Evolutionary conservation across 345 rosid species (phyloP), one percentile per base, ranked within the genome.

Genomic region (Moricandia arvensis): DNA sequence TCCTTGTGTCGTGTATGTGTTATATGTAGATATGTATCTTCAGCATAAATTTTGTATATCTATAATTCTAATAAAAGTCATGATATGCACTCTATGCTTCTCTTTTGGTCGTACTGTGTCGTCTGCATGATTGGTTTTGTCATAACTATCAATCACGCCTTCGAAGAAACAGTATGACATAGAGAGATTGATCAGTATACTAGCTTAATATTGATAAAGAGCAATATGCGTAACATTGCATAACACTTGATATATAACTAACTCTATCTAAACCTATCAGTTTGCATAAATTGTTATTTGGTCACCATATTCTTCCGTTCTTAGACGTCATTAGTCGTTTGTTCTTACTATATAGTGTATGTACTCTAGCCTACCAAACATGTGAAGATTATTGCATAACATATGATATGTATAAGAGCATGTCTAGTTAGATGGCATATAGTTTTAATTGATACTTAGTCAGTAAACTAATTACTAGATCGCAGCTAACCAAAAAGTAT

Each of bases 341-440:
- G 43, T 62, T 68, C 9, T 38, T 10, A n/a, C n/a, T 26, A 43
- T 71, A 47, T 72, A 74, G 74, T 79, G 74, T 55, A 68, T n/a
- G n/a, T n/a, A n/a, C n/a, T 61, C 78, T 62, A 54, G 51, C 61
- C 71, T 79, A 73, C 78, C 81, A 79, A 79, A 68, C 74, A 79
- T 73, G 66, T 54, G 76, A 45, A 53, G 60, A 58, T 30, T 55
- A 69, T 8, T 12, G 24, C 1, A n/a, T 7, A 33, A 6, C 2
- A 16, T 33, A n/a, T n/a, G n/a, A 24, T 63, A 7, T 6, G 5
- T 57, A 71, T 15, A 64, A 58, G 37, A 29, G 3, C 17, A n/a
- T n/a, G n/a, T n/a, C n/a, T n/a, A 41, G 60, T 59, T 41, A 63
- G 66, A 38, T 10, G 54, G 54, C 54, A 9, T 18, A 24, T 57